Percentiles rank a stretch among this genome's conserved stretches.
Evolutionary conservation across 164 flowering plant species (phyloP).

Genomic region (Annona cherimola): DNA sequence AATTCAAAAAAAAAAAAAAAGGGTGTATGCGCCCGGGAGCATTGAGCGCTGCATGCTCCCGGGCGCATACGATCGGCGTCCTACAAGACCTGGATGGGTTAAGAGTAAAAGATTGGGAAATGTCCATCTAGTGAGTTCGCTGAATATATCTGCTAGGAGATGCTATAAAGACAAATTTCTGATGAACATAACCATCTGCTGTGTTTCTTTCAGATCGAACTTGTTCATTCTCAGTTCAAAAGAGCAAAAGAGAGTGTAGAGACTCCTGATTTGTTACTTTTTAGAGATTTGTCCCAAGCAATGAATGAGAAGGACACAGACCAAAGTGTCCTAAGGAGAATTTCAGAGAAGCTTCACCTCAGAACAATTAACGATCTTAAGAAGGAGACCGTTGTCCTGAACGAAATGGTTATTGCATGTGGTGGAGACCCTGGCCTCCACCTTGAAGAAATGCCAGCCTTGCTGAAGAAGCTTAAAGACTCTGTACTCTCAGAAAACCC

Average conservation of each 20-base stretch:
- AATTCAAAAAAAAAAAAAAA: too few relatives aligned
- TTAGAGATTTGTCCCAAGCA: conserved; percentile 49
- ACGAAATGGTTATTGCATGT: conserved; percentile 54
- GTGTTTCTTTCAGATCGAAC: conserved; percentile 48
- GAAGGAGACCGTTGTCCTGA: conserved; percentile 66
- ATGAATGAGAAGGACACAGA: conserved; percentile 50
- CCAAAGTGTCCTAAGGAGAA: conserved; percentile 42
- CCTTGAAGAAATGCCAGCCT: conserved; percentile 52
- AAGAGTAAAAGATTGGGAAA: too few relatives aligned
- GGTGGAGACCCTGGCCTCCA: conserved; percentile 47
- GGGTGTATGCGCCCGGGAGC: too few relatives aligned
- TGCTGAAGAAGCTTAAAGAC: conserved; percentile 68
- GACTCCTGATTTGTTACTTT: conserved; percentile 49
- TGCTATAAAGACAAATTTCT: not conserved
- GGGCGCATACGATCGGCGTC: too few relatives aligned
- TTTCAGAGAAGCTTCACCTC: conserved; percentile 74
- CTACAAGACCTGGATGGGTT: too few relatives aligned
- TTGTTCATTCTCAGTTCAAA: conserved; percentile 75
- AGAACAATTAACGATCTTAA: conserved; percentile 62
- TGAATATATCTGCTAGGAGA: not conserved
- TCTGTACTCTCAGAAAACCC: conserved; percentile 40
- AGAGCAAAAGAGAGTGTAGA: conserved; percentile 65
- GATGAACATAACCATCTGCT: not conserved
- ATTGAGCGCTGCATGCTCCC: too few relatives aligned
- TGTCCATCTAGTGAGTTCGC: not conserved